Conservation (phyloP, 1,284 basidiomycete species). For the Puccinia polysora region DNA sequence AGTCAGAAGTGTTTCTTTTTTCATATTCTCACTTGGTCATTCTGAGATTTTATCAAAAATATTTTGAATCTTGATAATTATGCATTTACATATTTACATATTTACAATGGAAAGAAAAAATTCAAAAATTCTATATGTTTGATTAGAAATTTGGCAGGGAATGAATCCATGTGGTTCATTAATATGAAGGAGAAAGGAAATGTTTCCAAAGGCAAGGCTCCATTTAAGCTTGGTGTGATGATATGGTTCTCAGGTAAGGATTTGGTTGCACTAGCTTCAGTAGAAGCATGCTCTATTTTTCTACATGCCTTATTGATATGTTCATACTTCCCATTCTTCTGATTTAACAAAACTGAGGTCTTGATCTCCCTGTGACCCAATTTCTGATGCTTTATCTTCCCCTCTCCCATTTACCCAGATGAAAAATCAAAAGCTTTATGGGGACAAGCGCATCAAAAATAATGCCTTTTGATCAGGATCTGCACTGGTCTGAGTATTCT, state of each 20-base stretch:
- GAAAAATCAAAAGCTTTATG: slow-evolving; percentile 42
- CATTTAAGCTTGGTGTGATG: slow-evolving; percentile 36
- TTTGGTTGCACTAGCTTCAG: slow-evolving; percentile 37
- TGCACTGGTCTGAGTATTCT: too few species aligned
- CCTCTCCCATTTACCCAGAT: slow-evolving; percentile 15
- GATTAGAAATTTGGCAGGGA: slow-evolving; percentile 36
- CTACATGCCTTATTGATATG: too few species aligned
- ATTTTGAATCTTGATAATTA: neutral
- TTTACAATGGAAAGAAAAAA: too few species aligned
- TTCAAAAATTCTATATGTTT: too few species aligned
- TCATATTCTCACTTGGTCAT: too few species aligned
- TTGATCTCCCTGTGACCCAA: too few species aligned
- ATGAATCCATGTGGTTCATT: slow-evolving; percentile 37
- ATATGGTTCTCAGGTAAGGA: slow-evolving; percentile 41
- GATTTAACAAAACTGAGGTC: too few species aligned
- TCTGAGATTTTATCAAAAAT: neutral
- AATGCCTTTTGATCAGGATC: too few species aligned
- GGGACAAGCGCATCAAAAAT: slow-evolving; percentile 36
- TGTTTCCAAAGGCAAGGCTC: slow-evolving; percentile 36
- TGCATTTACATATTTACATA: neutral
- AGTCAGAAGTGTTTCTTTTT: neutral
- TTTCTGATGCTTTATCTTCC: too few species aligned
- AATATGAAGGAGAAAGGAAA: slow-evolving; percentile 40
- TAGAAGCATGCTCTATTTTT: slow-evolving; percentile 4
- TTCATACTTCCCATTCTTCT: too few species aligned